A percentile compares a stretch with the other conserved stretches of the same genome.
Conservation (phyloP, 2,329 filamentous ascomycete genomes). For the Cladosporium sp. region DNA sequence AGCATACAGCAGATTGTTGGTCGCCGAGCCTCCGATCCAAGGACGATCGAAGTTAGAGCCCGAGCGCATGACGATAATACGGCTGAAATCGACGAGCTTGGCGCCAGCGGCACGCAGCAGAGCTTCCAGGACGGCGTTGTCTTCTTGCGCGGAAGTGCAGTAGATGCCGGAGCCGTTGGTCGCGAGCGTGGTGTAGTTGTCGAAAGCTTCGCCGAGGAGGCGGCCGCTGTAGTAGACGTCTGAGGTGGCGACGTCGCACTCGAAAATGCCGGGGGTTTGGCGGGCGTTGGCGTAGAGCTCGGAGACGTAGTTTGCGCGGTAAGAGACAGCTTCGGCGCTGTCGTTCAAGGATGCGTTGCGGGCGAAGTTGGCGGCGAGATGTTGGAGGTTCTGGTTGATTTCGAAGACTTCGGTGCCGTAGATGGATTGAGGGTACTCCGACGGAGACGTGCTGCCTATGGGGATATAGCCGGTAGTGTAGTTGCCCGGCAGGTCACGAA, state of each 20-base stretch:
- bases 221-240: conserved; percentile 71
- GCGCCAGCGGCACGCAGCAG: conserved; percentile 60
- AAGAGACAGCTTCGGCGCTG: conserved; percentile 37
- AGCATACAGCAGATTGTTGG: conserved; percentile 60
- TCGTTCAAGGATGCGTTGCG: conserved; percentile 40
- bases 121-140: conserved; percentile 68
- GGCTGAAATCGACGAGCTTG: conserved; percentile 62
- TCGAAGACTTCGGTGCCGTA: conserved; percentile 48
- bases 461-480: conserved; percentile 70
- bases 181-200: conserved; percentile 61
- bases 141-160: conserved; percentile 72
- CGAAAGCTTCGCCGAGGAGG: conserved; percentile 63
- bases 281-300: conserved; percentile 45
- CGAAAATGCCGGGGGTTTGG: conserved; percentile 55
- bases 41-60: conserved; percentile 72
- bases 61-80: conserved; percentile 68
- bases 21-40: conserved; percentile 56
- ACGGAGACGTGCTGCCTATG: conserved; percentile 57
- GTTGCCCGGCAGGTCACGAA: conserved; percentile 64
- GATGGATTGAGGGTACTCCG: conserved; percentile 41
- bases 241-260: conserved; percentile 68
- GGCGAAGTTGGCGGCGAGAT: conserved; percentile 38
- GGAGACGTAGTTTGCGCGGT: conserved; percentile 39
- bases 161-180: conserved; percentile 69
- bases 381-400: conserved; percentile 41